A percentile compares a stretch with the other conserved stretches of the same genome.
phyloP scores from a whole-genome alignment of 2,329 filamentous ascomycete species.

The Mariannaea elegans region DNA sequence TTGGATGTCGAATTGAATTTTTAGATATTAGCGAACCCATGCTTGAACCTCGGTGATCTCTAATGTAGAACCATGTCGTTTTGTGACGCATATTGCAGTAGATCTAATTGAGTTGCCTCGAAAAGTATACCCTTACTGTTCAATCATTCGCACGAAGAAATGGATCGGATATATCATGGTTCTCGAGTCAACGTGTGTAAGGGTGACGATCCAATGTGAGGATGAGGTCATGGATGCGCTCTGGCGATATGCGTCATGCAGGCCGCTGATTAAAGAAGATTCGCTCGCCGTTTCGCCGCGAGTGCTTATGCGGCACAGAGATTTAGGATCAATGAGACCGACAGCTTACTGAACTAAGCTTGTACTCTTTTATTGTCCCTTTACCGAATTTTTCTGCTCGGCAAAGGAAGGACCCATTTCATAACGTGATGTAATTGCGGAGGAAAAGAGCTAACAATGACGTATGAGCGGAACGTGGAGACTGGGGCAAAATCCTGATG shows the following conservation, averaged over 20 bases:
- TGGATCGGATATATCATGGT: too few relatives aligned
- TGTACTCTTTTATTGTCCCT: too few relatives aligned
- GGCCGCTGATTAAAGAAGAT: conserved; percentile 21
- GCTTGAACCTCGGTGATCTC: background rate
- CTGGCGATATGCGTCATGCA: conserved; percentile 37
- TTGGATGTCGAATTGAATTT: conserved; percentile 14
- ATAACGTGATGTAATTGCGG: conserved; percentile 2
- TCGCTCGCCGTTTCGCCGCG: conserved; percentile 15
- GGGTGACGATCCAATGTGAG: conserved; percentile 24
- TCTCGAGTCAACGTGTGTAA: conserved; percentile 22
- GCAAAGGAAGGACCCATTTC: too few relatives aligned
- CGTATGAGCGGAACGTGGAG: background rate
- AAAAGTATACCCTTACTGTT: conserved; percentile 15
- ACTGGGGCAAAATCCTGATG: background rate
- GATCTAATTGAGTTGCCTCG: background rate
- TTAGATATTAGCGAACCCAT: conserved; percentile 11
- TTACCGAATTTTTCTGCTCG: too few relatives aligned
- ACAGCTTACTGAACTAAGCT: too few relatives aligned
- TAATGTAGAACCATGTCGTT: background rate
- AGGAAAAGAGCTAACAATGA: background rate
- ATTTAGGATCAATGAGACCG: background rate
- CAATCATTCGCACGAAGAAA: too few relatives aligned
- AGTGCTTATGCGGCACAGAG: conserved; percentile 15
- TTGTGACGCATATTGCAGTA: background rate
- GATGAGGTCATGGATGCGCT: conserved; percentile 38